Conservation (phyloP, 768 basidiomycete species). For the Tricholoma furcatifolium region DNA sequence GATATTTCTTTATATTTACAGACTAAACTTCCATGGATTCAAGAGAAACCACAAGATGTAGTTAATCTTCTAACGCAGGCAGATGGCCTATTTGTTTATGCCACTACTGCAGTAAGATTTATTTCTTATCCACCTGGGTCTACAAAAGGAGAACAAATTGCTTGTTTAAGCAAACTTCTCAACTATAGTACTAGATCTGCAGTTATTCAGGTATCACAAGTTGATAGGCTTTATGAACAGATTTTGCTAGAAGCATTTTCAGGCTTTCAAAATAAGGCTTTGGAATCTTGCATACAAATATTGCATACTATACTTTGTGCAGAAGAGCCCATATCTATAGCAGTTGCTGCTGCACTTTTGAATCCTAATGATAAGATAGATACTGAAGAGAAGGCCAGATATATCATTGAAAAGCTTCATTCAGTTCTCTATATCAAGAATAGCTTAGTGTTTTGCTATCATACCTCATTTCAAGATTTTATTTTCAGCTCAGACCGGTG, state of each 20-base stretch:
- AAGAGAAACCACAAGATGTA: neutral
- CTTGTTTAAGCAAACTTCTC: neutral
- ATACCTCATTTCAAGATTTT: neutral
- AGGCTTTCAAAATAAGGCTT: neutral
- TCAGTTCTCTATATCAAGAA: neutral
- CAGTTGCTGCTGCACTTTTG: neutral
- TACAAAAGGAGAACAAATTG: neutral
- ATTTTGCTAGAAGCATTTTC: too few species aligned
- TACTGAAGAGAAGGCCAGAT: neutral
- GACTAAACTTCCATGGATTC: neutral
- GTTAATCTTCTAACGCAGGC: neutral
- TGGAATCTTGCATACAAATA: neutral
- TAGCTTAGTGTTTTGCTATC: neutral
- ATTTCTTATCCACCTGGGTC: neutral
- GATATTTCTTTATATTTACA: neutral
- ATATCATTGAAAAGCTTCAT: neutral
- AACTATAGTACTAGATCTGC: neutral
- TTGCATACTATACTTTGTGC: neutral
- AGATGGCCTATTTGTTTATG: neutral
- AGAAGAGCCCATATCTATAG: neutral
- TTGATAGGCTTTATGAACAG: neutral
- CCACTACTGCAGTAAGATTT: neutral
- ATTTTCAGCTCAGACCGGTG: neutral
- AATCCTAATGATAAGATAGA: neutral
- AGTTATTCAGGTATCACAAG: neutral